Base-by-base conservation (phyloP, 2,329 filamentous ascomycete species). In the Myriosclerotinia curreyana region DNA sequence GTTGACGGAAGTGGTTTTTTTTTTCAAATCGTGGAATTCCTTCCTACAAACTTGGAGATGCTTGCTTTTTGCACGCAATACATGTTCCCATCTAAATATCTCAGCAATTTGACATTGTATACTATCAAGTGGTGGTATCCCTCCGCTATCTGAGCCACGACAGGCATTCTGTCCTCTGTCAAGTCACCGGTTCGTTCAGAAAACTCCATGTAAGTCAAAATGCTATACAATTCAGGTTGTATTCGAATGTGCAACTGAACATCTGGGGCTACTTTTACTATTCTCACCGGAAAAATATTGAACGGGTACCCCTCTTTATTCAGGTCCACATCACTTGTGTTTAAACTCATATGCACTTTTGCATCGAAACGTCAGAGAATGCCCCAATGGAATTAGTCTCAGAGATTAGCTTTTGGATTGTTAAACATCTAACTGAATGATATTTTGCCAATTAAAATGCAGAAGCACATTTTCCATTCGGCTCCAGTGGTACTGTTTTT, bases 391-490 rank as follows among this genome's bases (percentile, higher is more conserved):
- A 38, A 11, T 36, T 25, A 6, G 3, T 3, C 28, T 28, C 28
- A 20, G 28, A 34, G 28, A 12, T 22, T 42, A 14, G 38, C 17
- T 46, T 55, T 28, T 42, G 28, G 28, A 53, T 8, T 17, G 11
- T 12, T 9, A 38, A 9, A 17, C 17, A 50, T 17, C 17, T 31
- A n/a, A 31, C 34, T 61, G 48, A 25, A 15, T 8, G 25, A 28
- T 56, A 6, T 20, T 56, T 50, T 62, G 31, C 28, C 31, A 49
- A 17, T 40, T n/a, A 17, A 56, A 22, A 25, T 56, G 28, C 51
- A 51, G 60, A 56, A 28, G 60, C 51, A 56, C 42, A 48, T 22
- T 56, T 62, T 62, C 60, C 51, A 51, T 55, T 34, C 60, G 60
- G 60, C 31, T 62, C 48, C 55, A 55, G 6, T 36, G 60, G 17